Base-by-base conservation (phyloP, 352 stramenopile genomes). In the Globisporangium barbulae region DNA sequence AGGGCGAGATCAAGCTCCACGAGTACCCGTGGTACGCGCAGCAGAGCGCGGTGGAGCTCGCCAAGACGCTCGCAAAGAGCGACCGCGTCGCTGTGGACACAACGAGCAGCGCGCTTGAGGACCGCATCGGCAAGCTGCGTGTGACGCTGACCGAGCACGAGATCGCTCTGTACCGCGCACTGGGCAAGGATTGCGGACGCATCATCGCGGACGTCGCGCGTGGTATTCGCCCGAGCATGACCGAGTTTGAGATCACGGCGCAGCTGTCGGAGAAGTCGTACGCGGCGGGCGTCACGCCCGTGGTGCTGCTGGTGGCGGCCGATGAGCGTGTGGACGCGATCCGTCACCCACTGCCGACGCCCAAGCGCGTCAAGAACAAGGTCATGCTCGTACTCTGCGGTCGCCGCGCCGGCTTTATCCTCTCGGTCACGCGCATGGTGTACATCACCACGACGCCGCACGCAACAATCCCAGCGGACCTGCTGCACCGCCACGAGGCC, bases 361-460 rank as follows among this genome's bases (percentile, higher is more conserved):
- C 75, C 22, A 92, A 92, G 59, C 71, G 71, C 31, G 72, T 88
- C 8, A 85, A 85, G 60, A 75, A 88, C 66, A 92, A 92, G 65
- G 79, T 70, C 22, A 89, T 92, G 83, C 70, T 92, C 33, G 83
- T 90, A 61, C 80, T 92, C 50, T 92, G 83, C 39, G 83, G 83
- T 19, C 81, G 81, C 13, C 81, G 79, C 12, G 79, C 78, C 1
- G 83, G 83, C 2, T 70, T 92, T 22, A 83, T 92, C 45, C 61
- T 74, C 33, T 90, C 80, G 13, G 76, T 79, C 10, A 90, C 81
- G 37, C 80, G 81, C n/a, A 68, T 90, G 3, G 81, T 89, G 59
- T 89, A 88, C 64, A 67, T 90, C 47, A 85, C 79, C 5, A 83
- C 71, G 25, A 71, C 67, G 4, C 68, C 73, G 1, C 54, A 53